A percentile compares a stretch with the other conserved stretches of the same genome.
These are phyloP conservation scores for Botrytis sinoallii DNA, from an alignment of 2,329 filamentous ascomycete species.

Conservation along the genomic window DNA sequence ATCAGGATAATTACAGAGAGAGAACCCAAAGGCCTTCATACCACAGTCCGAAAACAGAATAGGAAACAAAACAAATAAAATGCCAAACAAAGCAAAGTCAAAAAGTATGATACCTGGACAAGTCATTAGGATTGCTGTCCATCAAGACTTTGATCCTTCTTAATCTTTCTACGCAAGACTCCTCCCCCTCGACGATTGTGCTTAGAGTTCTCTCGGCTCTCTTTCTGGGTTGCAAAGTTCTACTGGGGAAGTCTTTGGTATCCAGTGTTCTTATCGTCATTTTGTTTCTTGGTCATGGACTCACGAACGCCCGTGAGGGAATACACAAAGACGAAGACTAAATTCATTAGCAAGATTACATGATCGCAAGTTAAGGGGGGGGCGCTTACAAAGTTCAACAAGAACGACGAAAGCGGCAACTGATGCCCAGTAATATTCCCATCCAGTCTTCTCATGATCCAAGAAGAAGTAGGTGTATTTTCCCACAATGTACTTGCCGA, in stretches of 20 bases:
- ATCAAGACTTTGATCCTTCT: slow-evolving; percentile 4
- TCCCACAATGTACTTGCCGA: slow-evolving; percentile 33
- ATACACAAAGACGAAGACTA: slow-evolving; percentile 30
- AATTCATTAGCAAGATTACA: not conserved
- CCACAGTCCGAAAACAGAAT: not conserved
- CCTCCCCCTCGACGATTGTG: slow-evolving; percentile 1
- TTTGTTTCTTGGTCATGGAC: slow-evolving; percentile 24
- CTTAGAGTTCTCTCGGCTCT: not conserved
- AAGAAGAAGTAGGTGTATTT: slow-evolving; percentile 37
- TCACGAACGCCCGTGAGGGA: slow-evolving; percentile 29
- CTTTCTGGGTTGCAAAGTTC: not conserved
- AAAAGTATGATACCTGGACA: not conserved
- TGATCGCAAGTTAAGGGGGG: not conserved
- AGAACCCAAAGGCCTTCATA: not conserved
- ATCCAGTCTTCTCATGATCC: slow-evolving; percentile 32
- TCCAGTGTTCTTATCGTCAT: slow-evolving; percentile 26
- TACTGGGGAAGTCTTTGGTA: slow-evolving; percentile 31
- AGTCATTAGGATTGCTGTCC: not conserved
- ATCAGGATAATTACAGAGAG: not conserved
- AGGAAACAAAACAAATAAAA: not conserved
- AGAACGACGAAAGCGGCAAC: slow-evolving; percentile 28
- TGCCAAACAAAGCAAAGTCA: slow-evolving; percentile 6
- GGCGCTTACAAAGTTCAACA: slow-evolving; percentile 30
- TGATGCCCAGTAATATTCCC: slow-evolving; percentile 30
- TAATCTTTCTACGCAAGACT: not conserved